phyloP scores from a whole-genome alignment of 2,329 filamentous ascomycete genomes.

The Botrytis squamosa region DNA sequence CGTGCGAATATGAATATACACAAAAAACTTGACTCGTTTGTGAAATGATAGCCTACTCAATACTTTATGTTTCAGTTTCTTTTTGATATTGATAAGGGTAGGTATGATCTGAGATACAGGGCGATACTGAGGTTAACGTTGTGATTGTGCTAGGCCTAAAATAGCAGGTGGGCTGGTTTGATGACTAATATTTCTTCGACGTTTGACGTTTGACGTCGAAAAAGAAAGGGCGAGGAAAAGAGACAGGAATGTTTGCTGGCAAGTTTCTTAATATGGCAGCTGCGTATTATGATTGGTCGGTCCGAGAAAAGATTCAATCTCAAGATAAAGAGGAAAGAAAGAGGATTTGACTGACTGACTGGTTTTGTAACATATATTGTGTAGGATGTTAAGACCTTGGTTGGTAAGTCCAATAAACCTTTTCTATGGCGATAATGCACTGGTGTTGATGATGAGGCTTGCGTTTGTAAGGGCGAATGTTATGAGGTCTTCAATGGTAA shows the following conservation, averaged over 20 bases:
- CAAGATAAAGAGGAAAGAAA: neutral
- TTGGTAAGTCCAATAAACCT: neutral
- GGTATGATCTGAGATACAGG: neutral
- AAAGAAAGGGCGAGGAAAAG: neutral
- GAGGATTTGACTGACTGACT: neutral
- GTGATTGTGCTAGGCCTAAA: neutral
- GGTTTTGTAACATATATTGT: neutral
- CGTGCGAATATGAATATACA: no score
- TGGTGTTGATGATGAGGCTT: neutral
- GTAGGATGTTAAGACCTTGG: neutral
- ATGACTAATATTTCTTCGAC: neutral
- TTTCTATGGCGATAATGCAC: neutral
- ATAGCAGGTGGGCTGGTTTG: neutral
- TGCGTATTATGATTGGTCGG: neutral
- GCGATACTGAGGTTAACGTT: neutral
- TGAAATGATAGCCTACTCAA: no score
- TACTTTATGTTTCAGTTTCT: fast-evolving
- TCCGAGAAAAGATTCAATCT: neutral
- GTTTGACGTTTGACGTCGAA: neutral
- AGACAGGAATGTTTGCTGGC: neutral
- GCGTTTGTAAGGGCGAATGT: neutral
- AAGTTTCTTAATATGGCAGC: no score
- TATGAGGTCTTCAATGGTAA: neutral
- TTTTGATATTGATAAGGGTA: neutral
- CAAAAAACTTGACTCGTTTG: no score